A percentile compares a stretch with the other conserved stretches of the same genome.
Evolutionary conservation across 139 green algal genomes (phyloP).

Genomic region (Deuterostichococcus epilithicus): DNA sequence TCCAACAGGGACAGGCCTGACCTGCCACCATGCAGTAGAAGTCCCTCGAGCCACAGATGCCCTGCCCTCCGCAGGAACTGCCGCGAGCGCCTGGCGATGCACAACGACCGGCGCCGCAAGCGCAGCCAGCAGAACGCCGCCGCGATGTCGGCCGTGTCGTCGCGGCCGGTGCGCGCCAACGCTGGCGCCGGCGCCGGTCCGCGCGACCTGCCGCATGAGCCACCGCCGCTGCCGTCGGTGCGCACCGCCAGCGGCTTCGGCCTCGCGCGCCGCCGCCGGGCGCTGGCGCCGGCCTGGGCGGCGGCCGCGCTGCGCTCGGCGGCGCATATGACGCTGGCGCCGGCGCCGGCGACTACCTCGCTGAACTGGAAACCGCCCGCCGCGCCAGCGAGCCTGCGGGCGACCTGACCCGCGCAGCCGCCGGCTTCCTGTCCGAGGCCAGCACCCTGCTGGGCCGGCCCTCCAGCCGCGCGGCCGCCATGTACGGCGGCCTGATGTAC

Average conservation of each 20-base stretch:
- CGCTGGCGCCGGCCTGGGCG: no score
- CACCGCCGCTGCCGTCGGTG: background rate
- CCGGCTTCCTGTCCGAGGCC: background rate
- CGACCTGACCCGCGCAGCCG: background rate
- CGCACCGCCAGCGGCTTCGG: background rate
- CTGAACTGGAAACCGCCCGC: background rate
- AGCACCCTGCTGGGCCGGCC: background rate
- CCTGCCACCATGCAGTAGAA: no score
- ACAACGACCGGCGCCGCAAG: background rate
- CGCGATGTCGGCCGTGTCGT: no score
- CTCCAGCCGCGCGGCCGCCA: background rate
- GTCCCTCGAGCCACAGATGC: no score
- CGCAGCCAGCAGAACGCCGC: background rate
- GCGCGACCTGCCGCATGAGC: no score
- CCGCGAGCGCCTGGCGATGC: background rate
- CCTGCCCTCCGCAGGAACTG: background rate
- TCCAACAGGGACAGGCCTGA: no score
- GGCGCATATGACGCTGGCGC: background rate
- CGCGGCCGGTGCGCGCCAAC: background rate
- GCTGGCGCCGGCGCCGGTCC: no score
- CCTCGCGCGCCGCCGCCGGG: background rate
- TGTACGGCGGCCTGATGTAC: background rate
- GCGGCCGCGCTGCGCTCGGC: no score
- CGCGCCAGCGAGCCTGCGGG: background rate
- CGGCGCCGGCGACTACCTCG: background rate